A percentile compares a stretch with the other conserved stretches of the same genome.
Evolutionary conservation across 768 basidiomycete species (phyloP).

Genomic region (Tulasnella calospora): DNA sequence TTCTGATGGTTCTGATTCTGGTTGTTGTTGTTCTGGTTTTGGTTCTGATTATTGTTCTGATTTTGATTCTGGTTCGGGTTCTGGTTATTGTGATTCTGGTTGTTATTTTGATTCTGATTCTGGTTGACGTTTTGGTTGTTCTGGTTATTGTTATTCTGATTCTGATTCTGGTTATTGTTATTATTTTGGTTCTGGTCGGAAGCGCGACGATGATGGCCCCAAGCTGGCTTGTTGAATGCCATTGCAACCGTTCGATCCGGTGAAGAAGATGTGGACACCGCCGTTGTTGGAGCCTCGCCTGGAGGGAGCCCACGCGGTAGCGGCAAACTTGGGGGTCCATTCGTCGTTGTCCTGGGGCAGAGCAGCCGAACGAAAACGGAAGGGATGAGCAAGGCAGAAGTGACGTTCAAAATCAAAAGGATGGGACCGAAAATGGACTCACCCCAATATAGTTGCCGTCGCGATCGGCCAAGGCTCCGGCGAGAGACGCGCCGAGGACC

Average conservation of each 20-base stretch:
- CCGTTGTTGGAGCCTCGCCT: neutral
- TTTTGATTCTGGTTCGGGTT: too few species aligned
- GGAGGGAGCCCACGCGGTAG: neutral
- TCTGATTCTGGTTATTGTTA: too few species aligned
- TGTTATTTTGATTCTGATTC: too few species aligned
- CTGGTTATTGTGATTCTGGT: too few species aligned
- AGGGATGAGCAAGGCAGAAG: neutral
- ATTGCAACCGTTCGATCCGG: neutral
- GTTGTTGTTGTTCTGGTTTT: too few species aligned
- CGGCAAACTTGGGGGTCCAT: slow-evolving; percentile 14
- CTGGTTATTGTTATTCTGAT: too few species aligned
- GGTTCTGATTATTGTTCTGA: too few species aligned
- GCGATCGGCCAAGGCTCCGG: neutral
- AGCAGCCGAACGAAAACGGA: neutral
- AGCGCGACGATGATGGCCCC: neutral
- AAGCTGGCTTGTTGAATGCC: neutral
- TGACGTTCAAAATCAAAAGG: neutral
- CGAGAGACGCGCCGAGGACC: neutral
- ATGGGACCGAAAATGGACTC: neutral
- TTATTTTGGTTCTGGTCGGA: neutral
- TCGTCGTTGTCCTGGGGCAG: slow-evolving; percentile 8
- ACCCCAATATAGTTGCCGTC: neutral
- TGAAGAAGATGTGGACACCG: slow-evolving; percentile 3
- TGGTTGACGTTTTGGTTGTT: too few species aligned
- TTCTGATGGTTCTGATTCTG: too few species aligned